Base-by-base conservation (phyloP, 805 yeast species). In the Suhomyces tanzawaensis region DNA sequence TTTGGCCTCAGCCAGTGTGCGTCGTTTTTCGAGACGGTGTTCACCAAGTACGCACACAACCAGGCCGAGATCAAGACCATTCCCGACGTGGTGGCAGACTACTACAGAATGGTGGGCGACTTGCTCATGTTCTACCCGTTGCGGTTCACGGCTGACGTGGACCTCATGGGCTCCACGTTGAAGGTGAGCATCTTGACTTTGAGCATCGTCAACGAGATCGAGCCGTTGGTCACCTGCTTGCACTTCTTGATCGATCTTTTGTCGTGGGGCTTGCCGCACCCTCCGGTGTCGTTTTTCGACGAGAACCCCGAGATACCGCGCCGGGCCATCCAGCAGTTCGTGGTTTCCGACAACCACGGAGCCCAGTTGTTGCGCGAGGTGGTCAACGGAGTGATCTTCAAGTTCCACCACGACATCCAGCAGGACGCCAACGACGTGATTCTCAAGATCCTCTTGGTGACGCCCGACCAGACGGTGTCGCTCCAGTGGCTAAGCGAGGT, bases 21-120 rank as follows among this genome's bases (percentile, higher is more conserved):
- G 7, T 64, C 75, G n/a, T 82, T 85, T 49, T 75, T 82, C 42
- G 56, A 64, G 14, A 65, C 69, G 18, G 65, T 76, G 46, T 47
- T 51, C 34, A 45, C 49, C 19, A 34, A 29, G 45, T 37, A 40
- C 26, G 53, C 36, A 19, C 14, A 16, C 21, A 32, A 45, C n/a
- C 46, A 57, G 19, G 44, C 48, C 15, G 66, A 62, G 34, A 46
- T 72, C 31, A 60, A 64, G 35, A 60, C 63, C 27, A 62, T 67
- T 29, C 81, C 86, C 3, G 95, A 88, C 57, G 71, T 85, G 21
- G 69, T 89, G 32, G 96, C 91, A 62, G 96, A 90, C 64, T 90
- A 82, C 56, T 86, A 82, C 72, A 69, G 90, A 45, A 81, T 87
- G 84, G 71, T 82, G 64, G 70, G 75, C 45, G 95, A 88, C 55